These are phyloP conservation scores for Gonapodya sp. DNA, from an alignment of 192 early-diverging fungal species.

Conservation along the genomic window DNA sequence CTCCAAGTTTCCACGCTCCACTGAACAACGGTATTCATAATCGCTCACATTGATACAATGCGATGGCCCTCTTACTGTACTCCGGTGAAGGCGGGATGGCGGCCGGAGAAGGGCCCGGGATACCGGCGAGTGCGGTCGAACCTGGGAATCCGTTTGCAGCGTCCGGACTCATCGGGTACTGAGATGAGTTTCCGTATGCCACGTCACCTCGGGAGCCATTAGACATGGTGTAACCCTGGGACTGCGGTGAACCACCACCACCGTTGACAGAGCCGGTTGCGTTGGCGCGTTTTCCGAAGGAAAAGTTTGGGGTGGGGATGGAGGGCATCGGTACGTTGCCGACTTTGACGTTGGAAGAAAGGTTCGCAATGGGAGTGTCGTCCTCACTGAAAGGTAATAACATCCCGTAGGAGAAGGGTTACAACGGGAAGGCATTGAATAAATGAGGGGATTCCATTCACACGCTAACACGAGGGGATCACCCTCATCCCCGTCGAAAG, in stretches of 20 bases:
- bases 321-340: not conserved
- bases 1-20: not conserved
- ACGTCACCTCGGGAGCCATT: not conserved
- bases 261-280: not conserved
- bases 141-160: not conserved
- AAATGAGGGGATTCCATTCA: too few relatives aligned
- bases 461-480: too few relatives aligned
- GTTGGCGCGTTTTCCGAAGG: not conserved
- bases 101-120: not conserved
- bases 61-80: conserved; percentile 1
- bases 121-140: not conserved
- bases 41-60: not conserved
- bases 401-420: not conserved
- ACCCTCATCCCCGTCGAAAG: too few relatives aligned
- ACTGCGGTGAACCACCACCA: not conserved
- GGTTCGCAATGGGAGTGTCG: not conserved
- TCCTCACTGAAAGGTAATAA: not conserved
- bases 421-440: too few relatives aligned
- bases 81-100: not conserved
- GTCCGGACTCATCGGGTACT: not conserved
- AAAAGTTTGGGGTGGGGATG: not conserved
- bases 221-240: not conserved
- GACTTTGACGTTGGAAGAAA: not conserved
- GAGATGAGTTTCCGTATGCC: not conserved
- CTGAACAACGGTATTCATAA: conserved; percentile 9